These are phyloP conservation scores for Tylopilus subfusipes DNA, from an alignment of 768 basidiomycete genomes.

Conservation along the genomic window DNA sequence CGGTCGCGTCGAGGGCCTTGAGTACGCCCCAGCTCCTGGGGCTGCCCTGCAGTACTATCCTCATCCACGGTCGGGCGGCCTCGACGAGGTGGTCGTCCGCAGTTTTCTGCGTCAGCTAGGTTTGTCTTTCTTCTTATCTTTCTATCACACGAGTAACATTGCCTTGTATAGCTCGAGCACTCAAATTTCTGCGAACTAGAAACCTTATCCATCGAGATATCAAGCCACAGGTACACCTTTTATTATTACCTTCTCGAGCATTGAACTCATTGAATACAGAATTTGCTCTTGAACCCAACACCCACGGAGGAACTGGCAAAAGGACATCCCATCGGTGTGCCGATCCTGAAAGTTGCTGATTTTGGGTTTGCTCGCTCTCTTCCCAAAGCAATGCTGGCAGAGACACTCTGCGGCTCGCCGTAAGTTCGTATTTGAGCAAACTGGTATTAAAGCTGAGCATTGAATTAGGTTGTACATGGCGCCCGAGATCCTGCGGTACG, in stretches of 20 bases:
- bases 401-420: slow-evolving; percentile 97
- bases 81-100: slow-evolving; percentile 86
- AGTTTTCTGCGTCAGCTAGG: slow-evolving; percentile 91
- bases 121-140: slow-evolving; percentile 29
- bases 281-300: slow-evolving; percentile 84
- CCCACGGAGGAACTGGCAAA: slow-evolving; percentile 73
- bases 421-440: slow-evolving; percentile 40
- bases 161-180: slow-evolving; percentile 70
- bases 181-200: slow-evolving; percentile 85
- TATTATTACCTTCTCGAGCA: not conserved
- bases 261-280: slow-evolving; percentile 44
- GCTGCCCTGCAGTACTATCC: slow-evolving; percentile 80
- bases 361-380: slow-evolving; percentile 96
- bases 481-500: slow-evolving; percentile 93
- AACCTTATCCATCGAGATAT: slow-evolving; percentile 96
- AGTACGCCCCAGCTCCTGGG: slow-evolving; percentile 70
- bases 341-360: slow-evolving; percentile 94
- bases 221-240: slow-evolving; percentile 78
- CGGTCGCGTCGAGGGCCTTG: slow-evolving; percentile 86
- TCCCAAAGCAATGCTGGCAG: slow-evolving; percentile 91
- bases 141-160: not conserved
- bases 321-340: slow-evolving; percentile 89
- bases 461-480: slow-evolving; percentile 88
- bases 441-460: not conserved
- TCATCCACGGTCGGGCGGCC: slow-evolving; percentile 86